Conservation (phyloP, 129 eudicot genomes). For the Flaveria bidentis region DNA sequence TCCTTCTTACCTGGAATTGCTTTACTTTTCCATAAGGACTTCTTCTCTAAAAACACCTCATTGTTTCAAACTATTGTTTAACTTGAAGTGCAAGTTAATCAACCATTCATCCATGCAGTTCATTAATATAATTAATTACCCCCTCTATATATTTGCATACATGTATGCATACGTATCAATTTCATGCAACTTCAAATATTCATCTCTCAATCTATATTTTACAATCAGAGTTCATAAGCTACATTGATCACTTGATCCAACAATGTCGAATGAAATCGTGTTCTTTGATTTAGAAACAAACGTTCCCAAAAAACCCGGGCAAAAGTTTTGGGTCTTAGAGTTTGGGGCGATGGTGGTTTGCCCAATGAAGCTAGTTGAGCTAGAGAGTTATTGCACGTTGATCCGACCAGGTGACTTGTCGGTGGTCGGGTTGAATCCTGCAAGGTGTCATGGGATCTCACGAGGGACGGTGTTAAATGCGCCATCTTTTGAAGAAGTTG, state of each 20-base stretch:
- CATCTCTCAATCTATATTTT: conserved; percentile 2
- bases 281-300: conserved; percentile 93
- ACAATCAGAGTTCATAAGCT: not conserved
- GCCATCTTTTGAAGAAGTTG: conserved; percentile 74
- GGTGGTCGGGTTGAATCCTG: conserved; percentile 58
- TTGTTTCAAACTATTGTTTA: conserved; percentile 48
- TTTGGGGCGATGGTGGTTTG: conserved; percentile 92
- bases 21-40: conserved; percentile 37
- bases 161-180: conserved; percentile 8
- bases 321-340: conserved; percentile 67
- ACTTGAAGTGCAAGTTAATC: conserved; percentile 79
- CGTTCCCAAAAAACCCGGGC: conserved; percentile 67
- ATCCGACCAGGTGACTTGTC: conserved; percentile 78
- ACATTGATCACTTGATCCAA: conserved; percentile 4
- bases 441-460: conserved; percentile 72
- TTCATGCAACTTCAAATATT: not conserved
- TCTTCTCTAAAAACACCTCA: conserved; percentile 25
- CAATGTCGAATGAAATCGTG: conserved; percentile 70
- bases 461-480: conserved; percentile 57
- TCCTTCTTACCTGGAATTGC: conserved; percentile 40
- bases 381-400: conserved; percentile 78
- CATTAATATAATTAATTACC: not conserved
- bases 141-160: conserved; percentile 27
- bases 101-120: conserved; percentile 30
- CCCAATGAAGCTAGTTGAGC: conserved; percentile 69